These are phyloP conservation scores for Herpetomonas muscarum DNA, from an alignment of 208 protist species.

Conservation along the genomic window DNA sequence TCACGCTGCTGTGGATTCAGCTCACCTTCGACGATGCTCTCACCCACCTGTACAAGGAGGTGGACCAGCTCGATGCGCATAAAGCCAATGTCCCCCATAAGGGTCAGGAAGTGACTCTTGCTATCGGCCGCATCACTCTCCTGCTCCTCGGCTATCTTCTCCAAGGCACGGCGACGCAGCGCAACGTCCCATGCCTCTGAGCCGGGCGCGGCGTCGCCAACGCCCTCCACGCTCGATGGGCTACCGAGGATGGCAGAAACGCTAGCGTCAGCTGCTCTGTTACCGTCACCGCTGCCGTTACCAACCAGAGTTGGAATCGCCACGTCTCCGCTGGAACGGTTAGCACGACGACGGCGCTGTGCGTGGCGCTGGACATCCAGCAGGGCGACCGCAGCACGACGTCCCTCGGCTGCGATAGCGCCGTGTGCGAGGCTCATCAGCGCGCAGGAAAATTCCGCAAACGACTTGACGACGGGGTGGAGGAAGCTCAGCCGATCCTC, in stretches of 20 bases:
- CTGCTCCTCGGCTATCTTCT: constrained; percentile 47
- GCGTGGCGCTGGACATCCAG: constrained; percentile 2
- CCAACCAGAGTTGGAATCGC: too few species aligned
- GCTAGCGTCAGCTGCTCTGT: too few species aligned
- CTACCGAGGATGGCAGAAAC: too few species aligned
- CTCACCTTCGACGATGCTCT: constrained; percentile 20
- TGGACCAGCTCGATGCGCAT: constrained; percentile 64
- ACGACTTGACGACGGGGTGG: constrained; percentile 48
- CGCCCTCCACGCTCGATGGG: neutral
- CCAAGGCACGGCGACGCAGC: constrained; percentile 40
- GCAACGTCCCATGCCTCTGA: constrained; percentile 10
- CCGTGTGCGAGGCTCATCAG: constrained; percentile 32
- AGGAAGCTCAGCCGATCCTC: constrained; percentile 33
- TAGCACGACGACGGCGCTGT: neutral
- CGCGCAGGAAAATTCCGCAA: constrained; percentile 30
- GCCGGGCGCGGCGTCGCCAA: neutral
- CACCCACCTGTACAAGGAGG: constrained; percentile 35
- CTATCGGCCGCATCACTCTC: constrained; percentile 57
- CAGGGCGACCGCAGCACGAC: neutral
- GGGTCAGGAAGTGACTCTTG: constrained; percentile 47
- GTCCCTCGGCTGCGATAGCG: constrained; percentile 14
- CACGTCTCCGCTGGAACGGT: neutral
- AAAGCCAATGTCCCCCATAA: constrained; percentile 63
- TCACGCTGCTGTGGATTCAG: constrained; percentile 1
- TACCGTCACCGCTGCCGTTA: constrained; percentile 9